Conservation (phyloP, 257 asterid species). For the Ligustrum vulgare region DNA sequence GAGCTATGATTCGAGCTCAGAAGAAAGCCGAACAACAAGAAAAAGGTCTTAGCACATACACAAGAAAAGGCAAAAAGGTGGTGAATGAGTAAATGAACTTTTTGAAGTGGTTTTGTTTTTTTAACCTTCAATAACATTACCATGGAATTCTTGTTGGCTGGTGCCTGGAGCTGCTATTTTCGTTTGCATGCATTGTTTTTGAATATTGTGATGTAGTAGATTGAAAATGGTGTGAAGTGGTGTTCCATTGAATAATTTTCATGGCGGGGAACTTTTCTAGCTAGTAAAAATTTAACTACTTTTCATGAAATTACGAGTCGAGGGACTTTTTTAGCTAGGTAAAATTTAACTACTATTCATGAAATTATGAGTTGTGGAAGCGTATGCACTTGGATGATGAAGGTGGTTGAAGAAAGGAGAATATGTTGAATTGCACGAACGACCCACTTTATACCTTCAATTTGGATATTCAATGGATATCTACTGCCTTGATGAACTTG, state of each 20-base stretch:
- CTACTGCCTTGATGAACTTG: no score
- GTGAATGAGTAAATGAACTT: slow-evolving; percentile 21
- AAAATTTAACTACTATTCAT: no score
- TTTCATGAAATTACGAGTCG: no score
- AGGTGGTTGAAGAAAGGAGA: not conserved
- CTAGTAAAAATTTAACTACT: not conserved
- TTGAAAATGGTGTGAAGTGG: not conserved
- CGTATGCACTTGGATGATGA: not conserved
- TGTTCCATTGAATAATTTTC: not conserved
- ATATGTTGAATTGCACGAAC: no score
- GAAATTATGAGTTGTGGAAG: not conserved
- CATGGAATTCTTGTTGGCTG: not conserved
- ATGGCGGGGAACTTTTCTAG: not conserved
- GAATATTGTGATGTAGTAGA: not conserved
- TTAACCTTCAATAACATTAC: not conserved
- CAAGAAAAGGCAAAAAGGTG: slow-evolving; percentile 58
- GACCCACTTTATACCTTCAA: no score
- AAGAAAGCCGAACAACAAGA: slow-evolving; percentile 83
- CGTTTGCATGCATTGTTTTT: not conserved
- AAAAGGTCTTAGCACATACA: slow-evolving; percentile 38
- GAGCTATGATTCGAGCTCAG: slow-evolving; percentile 91
- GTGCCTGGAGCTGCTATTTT: not conserved
- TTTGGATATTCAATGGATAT: no score
- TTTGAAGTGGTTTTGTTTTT: not conserved
- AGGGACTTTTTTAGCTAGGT: no score